Base-by-base conservation (phyloP, 1,284 basidiomycete genomes). In the Cryptococcus floricola region DNA sequence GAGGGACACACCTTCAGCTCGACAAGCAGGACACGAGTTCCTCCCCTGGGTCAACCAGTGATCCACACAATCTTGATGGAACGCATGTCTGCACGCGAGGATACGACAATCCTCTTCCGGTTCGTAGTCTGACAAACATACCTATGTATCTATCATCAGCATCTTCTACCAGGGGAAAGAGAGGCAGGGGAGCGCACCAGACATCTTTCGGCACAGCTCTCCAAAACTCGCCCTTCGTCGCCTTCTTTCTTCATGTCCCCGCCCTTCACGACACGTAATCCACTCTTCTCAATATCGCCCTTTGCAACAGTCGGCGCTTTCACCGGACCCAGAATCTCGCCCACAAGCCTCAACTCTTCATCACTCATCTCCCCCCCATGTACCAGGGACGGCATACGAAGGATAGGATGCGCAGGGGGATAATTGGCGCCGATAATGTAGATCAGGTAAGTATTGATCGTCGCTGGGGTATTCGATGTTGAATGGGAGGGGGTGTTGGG, bases 21-120 rank as follows among this genome's bases (percentile, higher is more conserved):
- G 57, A 58, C 89, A 94, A n/a, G 89, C 88, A 16, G 91, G 91
- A 70, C 91, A 95, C 59, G 89, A 89, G 71, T 95, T 94, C 53
- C 85, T 82, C 4, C 91, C 90, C 13, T 83, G 85, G 74, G 87
- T 83, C 42, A 95, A 78, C 91, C 91, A 94, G 46, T 73, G 71
- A 74, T 95, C 91, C 8, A 95, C 89, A 65, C 91, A 95, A 12
- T 77, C 79, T 65, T 85, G 85, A 69, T 95, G 91, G 81, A 91
- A 94, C 9, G 84, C 85, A 75, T 95, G 91, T 63, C 84, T 82
- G 76, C 91, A 94, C 7, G 78, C 78, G 77, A 95, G 82, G 45
- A 94, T 77, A 19, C 91, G 84, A 52, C 91, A 78, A 37, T 89
- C 84, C 46, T 90, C 87, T 41, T 87, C 85, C 1, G 79, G 69